Evolutionary conservation across 306 rosid genomes (phyloP), one percentile per base, ranked within the genome.

Genomic region (Cucurbita maxima): DNA sequence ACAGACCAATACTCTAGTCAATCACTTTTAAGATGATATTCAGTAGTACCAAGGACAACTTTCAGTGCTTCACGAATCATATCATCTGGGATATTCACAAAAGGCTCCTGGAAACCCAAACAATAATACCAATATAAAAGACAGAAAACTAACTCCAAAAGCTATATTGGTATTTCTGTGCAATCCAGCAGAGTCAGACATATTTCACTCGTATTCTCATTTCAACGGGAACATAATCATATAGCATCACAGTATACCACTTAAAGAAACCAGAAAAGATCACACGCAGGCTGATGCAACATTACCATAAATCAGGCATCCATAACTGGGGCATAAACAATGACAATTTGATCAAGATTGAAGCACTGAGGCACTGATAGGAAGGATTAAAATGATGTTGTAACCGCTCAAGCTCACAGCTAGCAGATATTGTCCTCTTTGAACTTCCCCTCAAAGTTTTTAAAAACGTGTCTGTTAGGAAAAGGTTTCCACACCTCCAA

Each of bases 71-170:
- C 96, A 47, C 96, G 88, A 79, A 91, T 89, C 15, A 88, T 88
- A 68, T 89, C 90, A 69, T 95, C 96, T 3, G 99, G 99, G 69
- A 95, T 95, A 84, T 87, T 91, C 64, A 91, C 96, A 75, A 91
- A 95, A 74, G 99, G 97, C 76, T 95, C 99, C 99, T 95, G 86
- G 15, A 88, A 55, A 22, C 57, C 84, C 69, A 76, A 62, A 44
- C 57, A 75, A 64, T 36, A 0, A 18, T 16, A n/a, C 62, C 66
- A 78, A 45, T n/a, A 14, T n/a, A 2, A 16, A 11, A 18, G 18
- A 51, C 12, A 71, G 73, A 5, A 67, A 12, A 44, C 0, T 43
- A 64, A 44, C 53, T 43, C 53, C 7, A 45, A 45, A 19, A 3
- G 47, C 19, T 5, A 22, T 44, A 10, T 8, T 10, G 15, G n/a